Base-by-base conservation (phyloP, 441 rosid species). In the Kokia cookei region DNA sequence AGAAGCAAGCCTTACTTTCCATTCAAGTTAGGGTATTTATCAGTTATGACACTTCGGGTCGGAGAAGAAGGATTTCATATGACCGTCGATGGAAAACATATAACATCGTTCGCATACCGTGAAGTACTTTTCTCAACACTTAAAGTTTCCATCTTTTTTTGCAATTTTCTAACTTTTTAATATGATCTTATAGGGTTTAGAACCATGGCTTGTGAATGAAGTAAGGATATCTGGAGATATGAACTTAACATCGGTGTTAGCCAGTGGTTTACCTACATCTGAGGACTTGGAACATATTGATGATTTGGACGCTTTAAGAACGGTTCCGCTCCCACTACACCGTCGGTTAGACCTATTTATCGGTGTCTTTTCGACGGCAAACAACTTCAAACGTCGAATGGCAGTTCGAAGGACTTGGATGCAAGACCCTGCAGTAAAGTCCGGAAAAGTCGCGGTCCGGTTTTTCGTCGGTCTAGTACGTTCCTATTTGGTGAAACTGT, bases 361-460 rank as follows among this genome's bases (percentile, higher is more conserved):
- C 76, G 98, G 99, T 40, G 96, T 96, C 60, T 93, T 96, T 82
- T 93, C 99, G 43, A 93, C 96, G 9, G 94, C 97, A 73, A 96
- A 93, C 87, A 96, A 96, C 75, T 96, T 96, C 77, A 91, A 92
- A 80, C 89, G 93, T 48, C 84, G 98, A 78, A 93, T 93, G 99
- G 94, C 97, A 83, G 94, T 96, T 71, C 84, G 97, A 75, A 89
- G 97, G 79, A 90, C 99, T 75, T 96, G 99, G 99, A 93, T 96
- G 99, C 98, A 96, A 74, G 88, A 90, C 66, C 77, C 84, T 73
- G 93, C 86, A 77, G 92, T 90, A 19, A 84, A 89, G 69, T 82
- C 92, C 7, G 94, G 97, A 71, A 73, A 79, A 51, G 95, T 86
- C 61, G 97, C 90, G 54, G 99, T 88, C 55, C 97, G 95, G 54